Evolutionary conservation across 495 filamentous ascomycete species (phyloP), one percentile per base, ranked within the genome.

Genomic region (Venustampulla echinocandica): DNA sequence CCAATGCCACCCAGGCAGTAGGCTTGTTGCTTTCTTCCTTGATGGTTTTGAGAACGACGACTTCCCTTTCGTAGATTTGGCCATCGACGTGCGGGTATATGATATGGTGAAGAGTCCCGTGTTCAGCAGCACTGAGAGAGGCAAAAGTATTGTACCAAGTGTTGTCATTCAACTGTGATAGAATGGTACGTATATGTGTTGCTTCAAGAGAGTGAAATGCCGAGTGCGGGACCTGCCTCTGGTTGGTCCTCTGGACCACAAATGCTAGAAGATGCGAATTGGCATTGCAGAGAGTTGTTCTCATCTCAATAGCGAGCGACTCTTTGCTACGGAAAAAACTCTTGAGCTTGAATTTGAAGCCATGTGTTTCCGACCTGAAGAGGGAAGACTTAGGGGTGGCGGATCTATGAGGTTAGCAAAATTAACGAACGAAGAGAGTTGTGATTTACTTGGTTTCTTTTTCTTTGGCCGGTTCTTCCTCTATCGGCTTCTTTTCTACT

Each of bases 131-230:
- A 30, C 30, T 33, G 23, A 56, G 21, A 10, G 11, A 17, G 6
- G 21, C 37, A 36, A 52, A 56, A 4, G 53, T 56, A 10, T 56
- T 49, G 36, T 56, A 56, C 53, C 53, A 56, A 1, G 32, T 20
- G 23, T 52, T 18, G 20, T 33, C 28, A 19, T 47, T 48, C 11
- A 59, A 18, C 63, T 66, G 43, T 67, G 69, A 54, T 74, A 75
- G 45, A 71, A 73, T 55, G 62, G 70, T 41, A 61, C 72, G 55
- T 64, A 76, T 60, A 64, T 73, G 57, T 68, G 77, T 75, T 34
- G 64, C 60, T 50, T 81, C 69, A 21, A 74, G 44, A 20, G 48
- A 47, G 21, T 56, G 53, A 32, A 56, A 56, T 21, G 53, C 43
- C 2, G 53, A 56, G 22, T 56, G 53, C 9, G 53, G 53, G 4